phyloP scores from a whole-genome alignment of 148 eudicot genomes.

The Salicornia ramosissima region DNA sequence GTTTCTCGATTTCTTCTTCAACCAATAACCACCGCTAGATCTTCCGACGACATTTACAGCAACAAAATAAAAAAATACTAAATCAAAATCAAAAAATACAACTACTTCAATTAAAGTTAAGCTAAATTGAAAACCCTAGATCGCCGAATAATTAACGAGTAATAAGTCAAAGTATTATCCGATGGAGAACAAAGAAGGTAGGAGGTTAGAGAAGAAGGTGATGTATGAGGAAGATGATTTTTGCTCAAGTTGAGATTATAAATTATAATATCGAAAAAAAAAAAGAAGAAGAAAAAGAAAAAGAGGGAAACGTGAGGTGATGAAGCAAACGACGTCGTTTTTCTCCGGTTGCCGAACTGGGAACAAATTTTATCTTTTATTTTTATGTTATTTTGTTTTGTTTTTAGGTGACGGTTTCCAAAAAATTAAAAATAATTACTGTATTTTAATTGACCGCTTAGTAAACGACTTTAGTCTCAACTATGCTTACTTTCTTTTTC shows the following conservation, averaged over 20 bases:
- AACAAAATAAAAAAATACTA: not conserved
- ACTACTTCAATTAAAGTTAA: not conserved
- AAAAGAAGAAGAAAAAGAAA: not conserved
- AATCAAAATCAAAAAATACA: not conserved
- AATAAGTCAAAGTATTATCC: not conserved
- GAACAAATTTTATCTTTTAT: slow-evolving; percentile 14
- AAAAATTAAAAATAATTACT: not conserved
- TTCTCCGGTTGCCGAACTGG: slow-evolving; percentile 21
- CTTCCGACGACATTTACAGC: slow-evolving; percentile 17
- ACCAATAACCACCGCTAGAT: not conserved
- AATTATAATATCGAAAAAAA: not conserved
- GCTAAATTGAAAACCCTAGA: slow-evolving; percentile 3
- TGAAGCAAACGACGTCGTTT: slow-evolving; percentile 21
- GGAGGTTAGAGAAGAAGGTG: not conserved
- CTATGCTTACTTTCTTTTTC: too few relatives aligned
- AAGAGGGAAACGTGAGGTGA: not conserved
- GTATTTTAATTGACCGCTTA: not conserved
- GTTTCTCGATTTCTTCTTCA: not conserved
- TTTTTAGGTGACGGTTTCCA: not conserved
- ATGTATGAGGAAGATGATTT: not conserved
- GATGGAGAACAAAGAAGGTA: not conserved
- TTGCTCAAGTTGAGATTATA: not conserved
- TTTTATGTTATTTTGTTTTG: not conserved
- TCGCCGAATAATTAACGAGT: slow-evolving; percentile 3
- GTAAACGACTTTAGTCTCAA: too few relatives aligned